Evolutionary conservation across 1,284 basidiomycete species (phyloP), one percentile per base, ranked within the genome.

Genomic region (Moesziomyces antarcticus): DNA sequence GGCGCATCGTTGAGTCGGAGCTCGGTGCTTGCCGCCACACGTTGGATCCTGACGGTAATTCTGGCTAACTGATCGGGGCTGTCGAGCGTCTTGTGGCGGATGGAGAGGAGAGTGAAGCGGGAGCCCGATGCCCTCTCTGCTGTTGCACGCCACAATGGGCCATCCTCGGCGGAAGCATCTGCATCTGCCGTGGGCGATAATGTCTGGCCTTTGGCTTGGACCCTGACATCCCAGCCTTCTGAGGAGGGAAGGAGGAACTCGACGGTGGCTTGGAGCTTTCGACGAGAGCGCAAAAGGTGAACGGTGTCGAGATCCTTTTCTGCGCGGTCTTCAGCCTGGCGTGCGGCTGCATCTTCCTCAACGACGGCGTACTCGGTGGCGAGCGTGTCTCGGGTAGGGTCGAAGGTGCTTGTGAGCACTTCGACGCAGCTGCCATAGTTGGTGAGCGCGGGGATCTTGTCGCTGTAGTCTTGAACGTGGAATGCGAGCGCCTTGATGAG

Each of bases 211-310:
- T 53, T 58, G 42, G 47, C 44, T 22, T 69, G 56, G 88, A 88
- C 86, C 75, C 91, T 92, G 0, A 96, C 89, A 79, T 97, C 94
- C 96, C 96, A 99, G 9, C 93, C 93, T 73, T 94, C 90, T 5
- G 87, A 85, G 1, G 89, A 88, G 3, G 93, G 91, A 20, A 99
- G 85, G 5, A 90, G 86, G 76, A 92, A 91, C 85, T 97, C 93
- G 48, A 97, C 86, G 0, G 91, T 89, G 30, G 93, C 87, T 14
- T 90, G 90, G 18, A 93, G 86, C 45, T 91, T 87, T 57, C 88
- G 86, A 58, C 89, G 87, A 76, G 92, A 91, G 7, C 75, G 65
- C 16, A 60, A 25, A 6, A 65, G 37, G 43, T 68, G 51, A 21
- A 73, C 56, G 4, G 70, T 77, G 21, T 67, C 62, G 20, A 75